Percentiles rank a stretch among this genome's conserved stretches.
These are phyloP conservation scores for Nicotiana rustica DNA, from an alignment of 305 asterid genomes.

Conservation along the genomic window DNA sequence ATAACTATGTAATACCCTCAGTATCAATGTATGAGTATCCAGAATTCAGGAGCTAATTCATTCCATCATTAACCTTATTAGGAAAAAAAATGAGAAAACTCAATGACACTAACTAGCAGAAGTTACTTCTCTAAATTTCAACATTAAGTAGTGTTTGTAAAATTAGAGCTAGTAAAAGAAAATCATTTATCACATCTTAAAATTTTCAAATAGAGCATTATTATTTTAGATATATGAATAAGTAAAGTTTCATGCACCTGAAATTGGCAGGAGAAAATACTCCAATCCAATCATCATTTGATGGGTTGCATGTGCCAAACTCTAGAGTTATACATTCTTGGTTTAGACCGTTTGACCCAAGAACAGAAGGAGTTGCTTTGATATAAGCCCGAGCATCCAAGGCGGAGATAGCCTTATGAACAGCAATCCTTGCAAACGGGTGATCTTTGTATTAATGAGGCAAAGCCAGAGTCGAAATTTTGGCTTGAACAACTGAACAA, in stretches of 20 bases:
- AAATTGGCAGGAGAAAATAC: conserved; percentile 91
- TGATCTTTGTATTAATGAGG: conserved; percentile 47
- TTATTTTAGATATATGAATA: not conserved
- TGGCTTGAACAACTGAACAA: too few relatives aligned
- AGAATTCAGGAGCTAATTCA: too few relatives aligned
- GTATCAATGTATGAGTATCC: too few relatives aligned
- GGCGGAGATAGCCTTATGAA: conserved; percentile 65
- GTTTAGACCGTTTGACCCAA: conserved; percentile 65
- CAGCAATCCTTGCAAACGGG: conserved; percentile 65
- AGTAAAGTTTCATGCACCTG: conserved; percentile 53
- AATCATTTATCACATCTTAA: not conserved
- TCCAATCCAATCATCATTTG: conserved; percentile 84
- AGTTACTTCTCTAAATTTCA: too few relatives aligned
- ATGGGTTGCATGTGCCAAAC: conserved; percentile 59
- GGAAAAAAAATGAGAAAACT: too few relatives aligned
- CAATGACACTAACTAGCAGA: too few relatives aligned
- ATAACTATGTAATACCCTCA: too few relatives aligned
- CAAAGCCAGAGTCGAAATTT: too few relatives aligned
- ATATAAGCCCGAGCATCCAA: conserved; percentile 61
- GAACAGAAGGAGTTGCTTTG: conserved; percentile 76
- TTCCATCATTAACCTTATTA: too few relatives aligned
- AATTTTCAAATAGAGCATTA: not conserved
- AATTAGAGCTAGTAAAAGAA: not conserved
- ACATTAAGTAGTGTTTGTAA: too few relatives aligned
- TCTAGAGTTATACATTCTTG: conserved; percentile 71